Evolutionary conservation across 352 stramenopile genomes (phyloP), one percentile per base, ranked within the genome.

Genomic region (Phytophthora parvispora): DNA sequence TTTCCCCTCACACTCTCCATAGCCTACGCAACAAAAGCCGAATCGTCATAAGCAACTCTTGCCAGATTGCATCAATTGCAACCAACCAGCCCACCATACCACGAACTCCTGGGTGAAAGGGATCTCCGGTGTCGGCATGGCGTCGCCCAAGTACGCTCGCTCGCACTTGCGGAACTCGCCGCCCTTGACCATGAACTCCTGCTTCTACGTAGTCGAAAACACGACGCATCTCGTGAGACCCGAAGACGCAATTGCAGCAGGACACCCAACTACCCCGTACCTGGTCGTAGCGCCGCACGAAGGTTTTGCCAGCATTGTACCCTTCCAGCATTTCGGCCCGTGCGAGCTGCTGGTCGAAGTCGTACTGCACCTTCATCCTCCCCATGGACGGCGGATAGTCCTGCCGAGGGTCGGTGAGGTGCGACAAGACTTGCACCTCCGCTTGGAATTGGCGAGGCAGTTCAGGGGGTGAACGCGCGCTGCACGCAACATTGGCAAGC

Each of bases 141-240:
- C 53, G 15, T 92, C 75, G 43, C 81, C 86, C 31, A 93, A 65
- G 43, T 92, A 92, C 13, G 83, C 86, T 42, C 86, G 81, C 72
- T 93, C 83, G 60, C 86, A 93, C 60, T 86, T 91, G 48, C 68
- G 66, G 64, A 87, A 92, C 60, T 83, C 62, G 32, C 82, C 83
- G 43, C 72, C 75, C 72, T 90, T 92, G 67, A 90, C 84, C 83
- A 90, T 91, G 65, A 91, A 93, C 72, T 93, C 86, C 54, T 74
- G 69, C 55, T 88, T 88, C 67, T 86, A 67, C 1, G 9, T 20
- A 56, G 1, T 3, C 7, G 6, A 45, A 18, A 45, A 32, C 7
- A 53, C 24, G 20, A 27, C 8, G 27, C 8, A 2, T 18, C 1
- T 49, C 31, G 6, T 49, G 20, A 49, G 20, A 49, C 9, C 10